Evolutionary conservation across 768 basidiomycete species (phyloP).

Genomic region (Collybia sordida): DNA sequence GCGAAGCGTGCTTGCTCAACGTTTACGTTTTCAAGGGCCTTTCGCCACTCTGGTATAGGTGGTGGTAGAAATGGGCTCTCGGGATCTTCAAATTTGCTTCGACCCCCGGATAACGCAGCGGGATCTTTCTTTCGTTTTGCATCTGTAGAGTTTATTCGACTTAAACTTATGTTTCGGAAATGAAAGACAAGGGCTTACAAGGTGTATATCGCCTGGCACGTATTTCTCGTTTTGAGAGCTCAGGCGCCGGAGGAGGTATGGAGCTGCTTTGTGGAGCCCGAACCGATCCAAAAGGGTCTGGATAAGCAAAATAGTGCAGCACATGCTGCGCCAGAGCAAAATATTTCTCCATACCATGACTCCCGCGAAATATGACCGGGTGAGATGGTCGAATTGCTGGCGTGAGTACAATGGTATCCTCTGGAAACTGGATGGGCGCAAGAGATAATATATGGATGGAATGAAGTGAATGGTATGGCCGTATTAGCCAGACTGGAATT

Average conservation of each 20-base stretch:
- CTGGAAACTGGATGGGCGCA: neutral
- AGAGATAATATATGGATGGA: neutral
- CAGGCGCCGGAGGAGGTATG: neutral
- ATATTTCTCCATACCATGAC: neutral
- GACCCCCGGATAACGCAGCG: neutral
- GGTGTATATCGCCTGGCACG: neutral
- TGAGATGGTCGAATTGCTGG: neutral
- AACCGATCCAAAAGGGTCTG: neutral
- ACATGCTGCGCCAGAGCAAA: neutral
- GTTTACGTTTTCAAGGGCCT: neutral
- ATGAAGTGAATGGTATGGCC: neutral
- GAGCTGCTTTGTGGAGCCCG: neutral
- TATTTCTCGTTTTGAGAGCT: neutral
- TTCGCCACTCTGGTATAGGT: slow-evolving; percentile 6
- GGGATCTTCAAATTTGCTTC: slow-evolving; percentile 11
- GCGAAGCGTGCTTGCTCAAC: neutral
- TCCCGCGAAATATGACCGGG: neutral
- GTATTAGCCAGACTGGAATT: slow-evolving; percentile 6
- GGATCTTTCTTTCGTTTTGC: neutral
- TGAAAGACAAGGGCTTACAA: neutral
- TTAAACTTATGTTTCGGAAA: neutral
- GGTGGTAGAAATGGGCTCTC: slow-evolving; percentile 1
- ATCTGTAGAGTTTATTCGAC: neutral
- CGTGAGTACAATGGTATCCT: too few relatives aligned
- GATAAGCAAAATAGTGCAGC: neutral